Base-by-base conservation (phyloP, 2,329 filamentous ascomycete genomes). In the Penicillium concentricum region DNA sequence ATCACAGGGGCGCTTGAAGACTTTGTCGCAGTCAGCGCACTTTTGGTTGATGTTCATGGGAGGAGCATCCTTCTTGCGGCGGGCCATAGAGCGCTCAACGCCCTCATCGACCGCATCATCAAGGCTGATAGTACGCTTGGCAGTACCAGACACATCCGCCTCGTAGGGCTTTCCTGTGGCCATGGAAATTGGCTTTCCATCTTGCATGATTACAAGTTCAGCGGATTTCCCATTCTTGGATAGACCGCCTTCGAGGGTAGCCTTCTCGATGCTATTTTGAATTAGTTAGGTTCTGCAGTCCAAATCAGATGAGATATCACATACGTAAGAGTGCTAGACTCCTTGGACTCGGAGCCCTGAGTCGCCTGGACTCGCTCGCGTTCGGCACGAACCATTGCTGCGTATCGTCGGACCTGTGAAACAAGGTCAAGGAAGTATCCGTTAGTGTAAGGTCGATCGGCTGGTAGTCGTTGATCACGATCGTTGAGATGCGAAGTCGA, bases 1-100 rank as follows among this genome's bases (percentile, higher is more conserved):
- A 74, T 99, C 94, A 76, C 94, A 97, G n/a, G 91, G 91, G 60
- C 94, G 88, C 77, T 94, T 95, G 80, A 97, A 97, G 75, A 93
- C 86, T 78, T 96, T 97, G 74, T 85, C 87, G 78, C 93, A 97
- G 71, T 92, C 85, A 61, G 83, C 83, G 81, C 91, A 96, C 67
- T 85, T 86, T 77, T 93, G 89, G 46, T 90, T 87, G 48, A 93
- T 86, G 74, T 95, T 89, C 75, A 93, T 90, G 6, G 90, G 88
- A 50, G 87, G 88, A 35, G 91, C 91, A 58, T 93, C 93, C 85
- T 96, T 96, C 84, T 95, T 95, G 64, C 92, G 88, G 57, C 92
- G 89, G 56, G 92, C 93, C 93, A 97, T 97, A 39, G 92, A 97
- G 48, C 92, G 90, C 76, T 88, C 85, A 61, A 92, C 91, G 57